phyloP scores from a whole-genome alignment of 306 rosid species.

The Glycine latifolia region DNA sequence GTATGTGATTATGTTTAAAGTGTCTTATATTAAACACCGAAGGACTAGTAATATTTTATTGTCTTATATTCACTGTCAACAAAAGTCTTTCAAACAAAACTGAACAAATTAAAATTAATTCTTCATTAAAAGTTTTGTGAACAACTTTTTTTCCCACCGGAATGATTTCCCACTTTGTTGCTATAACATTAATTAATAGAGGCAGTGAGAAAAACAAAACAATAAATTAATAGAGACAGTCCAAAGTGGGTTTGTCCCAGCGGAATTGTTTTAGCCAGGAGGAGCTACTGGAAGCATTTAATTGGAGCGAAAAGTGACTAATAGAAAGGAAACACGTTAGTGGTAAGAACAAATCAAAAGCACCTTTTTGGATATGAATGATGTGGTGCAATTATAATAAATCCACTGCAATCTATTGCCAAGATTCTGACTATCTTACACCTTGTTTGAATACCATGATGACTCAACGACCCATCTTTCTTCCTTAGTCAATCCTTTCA shows the following conservation, averaged over 20 bases:
- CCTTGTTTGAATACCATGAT: constrained; percentile 20
- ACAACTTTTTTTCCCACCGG: too few relatives aligned
- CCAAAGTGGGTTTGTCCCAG: constrained; percentile 30
- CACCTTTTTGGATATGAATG: constrained; percentile 31
- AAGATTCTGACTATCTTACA: constrained; percentile 37
- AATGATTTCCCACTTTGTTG: constrained; percentile 24
- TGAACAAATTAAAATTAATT: not conserved
- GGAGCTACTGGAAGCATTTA: constrained; percentile 19
- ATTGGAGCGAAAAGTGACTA: constrained; percentile 12
- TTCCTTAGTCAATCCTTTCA: constrained; percentile 42
- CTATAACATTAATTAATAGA: too few relatives aligned
- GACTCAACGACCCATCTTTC: constrained; percentile 12
- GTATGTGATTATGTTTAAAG: too few relatives aligned
- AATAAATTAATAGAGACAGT: too few relatives aligned
- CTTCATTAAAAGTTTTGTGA: not conserved
- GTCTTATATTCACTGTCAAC: not conserved
- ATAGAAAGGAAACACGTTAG: constrained; percentile 26
- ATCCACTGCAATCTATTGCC: constrained; percentile 42
- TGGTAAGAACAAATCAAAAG: constrained; percentile 13
- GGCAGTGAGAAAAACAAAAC: too few relatives aligned
- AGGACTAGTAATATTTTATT: too few relatives aligned
- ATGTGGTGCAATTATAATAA: not conserved
- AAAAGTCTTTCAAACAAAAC: too few relatives aligned
- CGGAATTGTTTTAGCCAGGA: not conserved
- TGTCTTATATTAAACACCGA: too few relatives aligned